Percentiles rank a stretch among this genome's conserved stretches.
Evolutionary conservation across 179 eudicot genomes (phyloP).

Genomic region (Spinacia oleracea): DNA sequence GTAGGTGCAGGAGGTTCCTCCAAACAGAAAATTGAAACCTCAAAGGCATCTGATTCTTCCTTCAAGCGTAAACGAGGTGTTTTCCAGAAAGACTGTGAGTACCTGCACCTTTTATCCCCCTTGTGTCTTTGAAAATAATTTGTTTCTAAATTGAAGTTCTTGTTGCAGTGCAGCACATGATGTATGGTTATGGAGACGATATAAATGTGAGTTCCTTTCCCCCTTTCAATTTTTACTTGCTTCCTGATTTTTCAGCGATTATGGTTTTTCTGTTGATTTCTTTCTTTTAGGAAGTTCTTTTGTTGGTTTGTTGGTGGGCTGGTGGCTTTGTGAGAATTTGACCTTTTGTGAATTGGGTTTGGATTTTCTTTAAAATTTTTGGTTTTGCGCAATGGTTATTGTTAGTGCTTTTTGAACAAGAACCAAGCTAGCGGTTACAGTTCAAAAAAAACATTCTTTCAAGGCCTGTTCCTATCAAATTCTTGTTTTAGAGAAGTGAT

Average conservation of each 20-base stretch:
- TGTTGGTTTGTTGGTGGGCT: not conserved
- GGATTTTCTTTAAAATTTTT: not conserved
- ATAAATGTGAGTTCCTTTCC: conserved; percentile 53
- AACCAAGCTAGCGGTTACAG: not conserved
- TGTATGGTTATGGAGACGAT: conserved; percentile 98
- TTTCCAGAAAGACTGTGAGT: conserved; percentile 92
- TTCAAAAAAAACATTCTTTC: not conserved
- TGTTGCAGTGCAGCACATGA: conserved; percentile 92
- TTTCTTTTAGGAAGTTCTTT: conserved; percentile 5
- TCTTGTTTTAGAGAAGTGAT: not conserved
- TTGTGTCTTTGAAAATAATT: not conserved
- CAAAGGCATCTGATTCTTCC: conserved; percentile 61
- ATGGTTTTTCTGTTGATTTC: not conserved
- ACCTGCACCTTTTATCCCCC: not conserved
- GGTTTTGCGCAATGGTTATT: not conserved
- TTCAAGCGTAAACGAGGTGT: conserved; percentile 89
- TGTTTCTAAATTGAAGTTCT: not conserved
- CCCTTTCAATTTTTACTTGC: not conserved
- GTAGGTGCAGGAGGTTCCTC: conserved; percentile 53
- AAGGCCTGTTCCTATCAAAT: not conserved
- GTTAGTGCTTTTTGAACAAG: not conserved
- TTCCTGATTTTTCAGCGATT: not conserved
- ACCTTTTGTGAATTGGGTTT: conserved; percentile 3
- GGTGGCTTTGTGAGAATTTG: conserved; percentile 6
- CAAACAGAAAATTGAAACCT: conserved; percentile 56